Evolutionary conservation across 179 eudicot species (phyloP), one percentile per base, ranked within the genome.

Genomic region (Spinacia oleracea): DNA sequence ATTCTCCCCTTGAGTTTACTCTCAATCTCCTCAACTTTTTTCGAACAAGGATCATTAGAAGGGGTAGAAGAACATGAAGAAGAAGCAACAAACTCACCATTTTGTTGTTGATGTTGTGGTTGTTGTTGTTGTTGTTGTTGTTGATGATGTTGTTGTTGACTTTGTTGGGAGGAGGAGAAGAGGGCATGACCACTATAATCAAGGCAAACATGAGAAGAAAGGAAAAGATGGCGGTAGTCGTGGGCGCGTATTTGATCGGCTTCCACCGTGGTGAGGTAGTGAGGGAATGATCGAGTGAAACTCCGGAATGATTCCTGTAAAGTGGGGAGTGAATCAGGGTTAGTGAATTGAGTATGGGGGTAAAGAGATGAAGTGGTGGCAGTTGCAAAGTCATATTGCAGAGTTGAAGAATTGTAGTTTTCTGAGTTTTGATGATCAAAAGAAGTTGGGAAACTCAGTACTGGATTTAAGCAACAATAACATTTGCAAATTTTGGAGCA

Each of bases 141-240:
- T 75, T 62, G 32, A 34, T 74, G 35, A 34, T 74, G 78, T 20
- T 77, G 77, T 51, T 62, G 31, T 55, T 74, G 34, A n/a, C n/a
- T n/a, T 53, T 74, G 78, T 20, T 77, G 77, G 45, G 14, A 16
- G 51, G 69, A 83, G 0, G 94, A 87, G 77, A 92, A 90, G 69
- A 92, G 89, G 40, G 91, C 85, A 66, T 90, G 89, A 23, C 97
- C 97, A 23, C 70, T 45, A 65, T 90, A 90, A 73, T 92, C 97
- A 35, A 90, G 89, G 21, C 89, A 90, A 48, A 87, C 90, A 51
- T 78, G 88, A 56, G 82, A 79, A 0, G 88, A 76, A 32, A 23
- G 31, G 15, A 83, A 77, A 51, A 90, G 88, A 72, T 90, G 92
- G 25, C 40, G 70, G 77, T 83, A 90, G 5, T 92, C 88, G 42